Evolutionary conservation across 1,139 yeast species (phyloP).

Genomic region (Yamadazyma friedrichii): DNA sequence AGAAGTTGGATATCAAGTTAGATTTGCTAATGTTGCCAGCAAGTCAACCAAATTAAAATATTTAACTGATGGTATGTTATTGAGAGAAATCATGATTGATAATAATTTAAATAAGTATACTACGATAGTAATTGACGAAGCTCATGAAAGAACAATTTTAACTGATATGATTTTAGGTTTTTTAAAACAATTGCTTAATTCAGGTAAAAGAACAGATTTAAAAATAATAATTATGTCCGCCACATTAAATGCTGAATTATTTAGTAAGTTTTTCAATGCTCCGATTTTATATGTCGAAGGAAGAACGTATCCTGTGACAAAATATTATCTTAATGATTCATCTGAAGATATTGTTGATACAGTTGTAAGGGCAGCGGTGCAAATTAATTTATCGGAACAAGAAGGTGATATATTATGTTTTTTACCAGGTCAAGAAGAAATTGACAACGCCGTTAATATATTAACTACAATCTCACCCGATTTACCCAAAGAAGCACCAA

Average conservation of each 20-base stretch:
- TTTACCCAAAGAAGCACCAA: conserved; percentile 73
- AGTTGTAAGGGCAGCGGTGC: conserved; percentile 70
- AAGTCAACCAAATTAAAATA: conserved; percentile 69
- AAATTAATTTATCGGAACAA: conserved; percentile 74
- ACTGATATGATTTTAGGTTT: conserved; percentile 91
- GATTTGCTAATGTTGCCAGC: conserved; percentile 55
- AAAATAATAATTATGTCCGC: conserved; percentile 86
- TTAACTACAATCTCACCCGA: conserved; percentile 61
- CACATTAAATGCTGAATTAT: conserved; percentile 89
- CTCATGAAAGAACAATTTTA: conserved; percentile 92
- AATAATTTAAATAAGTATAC: conserved; percentile 61
- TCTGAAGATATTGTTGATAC: conserved; percentile 85
- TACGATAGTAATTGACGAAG: conserved; percentile 89
- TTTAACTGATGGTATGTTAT: conserved; percentile 94
- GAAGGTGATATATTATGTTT: conserved; percentile 89
- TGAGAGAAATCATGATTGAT: conserved; percentile 86
- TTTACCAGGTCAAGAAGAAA: conserved; percentile 96
- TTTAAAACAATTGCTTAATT: conserved; percentile 59
- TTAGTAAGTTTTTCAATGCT: conserved; percentile 76
- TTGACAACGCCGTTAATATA: conserved; percentile 75
- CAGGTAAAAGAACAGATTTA: conserved; percentile 52
- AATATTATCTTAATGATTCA: conserved; percentile 54
- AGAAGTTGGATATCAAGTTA: conserved; percentile 91
- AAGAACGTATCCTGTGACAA: conserved; percentile 79
- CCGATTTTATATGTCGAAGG: conserved; percentile 88